Evolutionary conservation across 2,329 filamentous ascomycete genomes (phyloP).

Genomic region (Aspergillus ibericus): DNA sequence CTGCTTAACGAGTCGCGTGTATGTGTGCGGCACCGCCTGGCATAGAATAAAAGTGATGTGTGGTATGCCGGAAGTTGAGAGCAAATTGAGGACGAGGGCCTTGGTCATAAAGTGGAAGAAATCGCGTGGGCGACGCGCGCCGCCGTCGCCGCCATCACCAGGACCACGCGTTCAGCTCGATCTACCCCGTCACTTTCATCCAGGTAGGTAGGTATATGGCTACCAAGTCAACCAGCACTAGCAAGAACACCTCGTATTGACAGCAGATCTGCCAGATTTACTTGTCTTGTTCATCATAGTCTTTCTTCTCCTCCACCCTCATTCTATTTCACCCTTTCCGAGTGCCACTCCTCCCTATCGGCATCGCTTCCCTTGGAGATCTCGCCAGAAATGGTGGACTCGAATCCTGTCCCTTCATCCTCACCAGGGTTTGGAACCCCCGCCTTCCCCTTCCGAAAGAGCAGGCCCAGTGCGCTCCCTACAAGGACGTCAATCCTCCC

Average conservation of each 20-base stretch:
- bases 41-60: neutral
- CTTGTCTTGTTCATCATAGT: neutral
- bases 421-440: conserved; percentile 90
- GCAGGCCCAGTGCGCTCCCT: conserved; percentile 49
- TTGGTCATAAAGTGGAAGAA: neutral
- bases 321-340: neutral
- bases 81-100: neutral
- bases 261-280: neutral
- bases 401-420: conserved; percentile 74
- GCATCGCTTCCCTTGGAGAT: neutral
- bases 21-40: too few relatives aligned
- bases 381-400: conserved; percentile 21
- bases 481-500: conserved; percentile 70
- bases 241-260: neutral
- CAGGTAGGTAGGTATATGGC: neutral
- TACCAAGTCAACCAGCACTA: neutral
- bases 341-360: neutral
- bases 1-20: neutral
- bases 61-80: neutral
- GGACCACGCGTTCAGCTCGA: neutral
- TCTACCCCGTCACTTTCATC: neutral
- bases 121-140: neutral
- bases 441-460: conserved; percentile 64
- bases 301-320: neutral
- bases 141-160: neutral